These are phyloP conservation scores for Lactarius evosmus DNA, from an alignment of 768 basidiomycete genomes.

Conservation along the genomic window DNA sequence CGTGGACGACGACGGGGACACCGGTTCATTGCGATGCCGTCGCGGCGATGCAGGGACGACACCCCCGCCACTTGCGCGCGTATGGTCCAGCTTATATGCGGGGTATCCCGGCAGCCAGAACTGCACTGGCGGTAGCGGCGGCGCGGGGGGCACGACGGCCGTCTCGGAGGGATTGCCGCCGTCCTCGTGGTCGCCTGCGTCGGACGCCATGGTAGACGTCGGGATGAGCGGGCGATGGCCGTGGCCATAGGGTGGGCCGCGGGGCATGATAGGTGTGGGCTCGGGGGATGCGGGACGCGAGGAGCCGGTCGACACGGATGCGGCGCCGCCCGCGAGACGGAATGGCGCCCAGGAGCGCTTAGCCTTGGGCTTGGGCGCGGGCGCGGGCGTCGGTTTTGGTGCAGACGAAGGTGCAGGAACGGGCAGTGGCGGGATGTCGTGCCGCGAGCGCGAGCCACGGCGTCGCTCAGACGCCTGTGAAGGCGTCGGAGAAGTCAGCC, in stretches of 20 bases:
- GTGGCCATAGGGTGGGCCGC: background rate
- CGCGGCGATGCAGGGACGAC: background rate
- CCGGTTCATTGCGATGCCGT: background rate
- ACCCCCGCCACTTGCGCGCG: background rate
- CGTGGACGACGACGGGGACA: background rate
- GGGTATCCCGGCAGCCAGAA: constrained; percentile 29
- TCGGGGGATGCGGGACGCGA: constrained; percentile 10
- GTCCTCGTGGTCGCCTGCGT: background rate
- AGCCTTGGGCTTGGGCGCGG: background rate
- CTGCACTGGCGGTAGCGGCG: constrained; percentile 26
- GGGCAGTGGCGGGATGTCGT: constrained; percentile 14
- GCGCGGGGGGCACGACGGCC: constrained; percentile 19
- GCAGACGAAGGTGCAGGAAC: background rate
- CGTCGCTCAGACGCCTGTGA: constrained; percentile 12
- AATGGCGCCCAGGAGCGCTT: constrained; percentile 21
- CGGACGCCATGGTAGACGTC: constrained; percentile 9
- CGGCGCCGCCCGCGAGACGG: constrained; percentile 18
- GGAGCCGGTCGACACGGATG: background rate
- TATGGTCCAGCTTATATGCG: constrained; percentile 12
- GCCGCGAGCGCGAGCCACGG: constrained; percentile 3
- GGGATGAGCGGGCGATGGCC: constrained; percentile 1
- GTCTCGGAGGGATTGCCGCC: background rate
- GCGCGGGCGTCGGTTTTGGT: constrained; percentile 3
- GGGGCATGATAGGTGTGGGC: constrained; percentile 10
- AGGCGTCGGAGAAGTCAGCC: constrained; percentile 24